Percentiles rank a stretch among this genome's conserved stretches.
Evolutionary conservation across 2,329 filamentous ascomycete species (phyloP).

Genomic region (Clonostachys rhizophaga): DNA sequence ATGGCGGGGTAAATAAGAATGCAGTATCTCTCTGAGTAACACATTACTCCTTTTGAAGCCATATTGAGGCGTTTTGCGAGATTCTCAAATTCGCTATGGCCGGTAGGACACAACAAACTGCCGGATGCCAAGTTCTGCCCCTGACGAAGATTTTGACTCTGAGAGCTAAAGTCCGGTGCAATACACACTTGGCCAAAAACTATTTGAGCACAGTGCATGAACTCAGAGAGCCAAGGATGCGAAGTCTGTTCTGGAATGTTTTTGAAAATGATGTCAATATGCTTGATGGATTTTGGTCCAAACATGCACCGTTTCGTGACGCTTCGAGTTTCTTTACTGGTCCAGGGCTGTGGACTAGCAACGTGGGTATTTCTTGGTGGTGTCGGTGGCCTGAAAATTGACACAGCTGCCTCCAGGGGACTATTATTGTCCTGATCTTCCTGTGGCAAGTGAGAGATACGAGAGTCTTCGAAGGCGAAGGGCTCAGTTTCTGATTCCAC

Average conservation of each 20-base stretch:
- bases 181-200: conserved; percentile 26
- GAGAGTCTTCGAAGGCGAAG: no score
- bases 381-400: no score
- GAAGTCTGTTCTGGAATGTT: not conserved
- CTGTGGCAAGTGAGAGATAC: no score
- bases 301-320: not conserved
- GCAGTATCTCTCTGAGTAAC: conserved; percentile 19
- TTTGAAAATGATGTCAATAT: not conserved
- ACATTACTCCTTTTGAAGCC: conserved; percentile 27
- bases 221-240: conserved; percentile 15
- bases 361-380: no score
- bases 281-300: not conserved
- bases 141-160: not conserved
- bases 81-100: conserved; percentile 11
- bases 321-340: not conserved
- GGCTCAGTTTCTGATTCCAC: no score
- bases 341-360: no score
- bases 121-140: conserved; percentile 8
- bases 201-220: conserved; percentile 15
- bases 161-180: conserved; percentile 17
- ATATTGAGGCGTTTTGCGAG: conserved; percentile 25
- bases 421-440: no score
- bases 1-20: conserved; percentile 32
- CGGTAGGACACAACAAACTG: conserved; percentile 5
- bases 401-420: no score